phyloP scores from a whole-genome alignment of 805 yeast species.

The Barnettozyma sucrosica region DNA sequence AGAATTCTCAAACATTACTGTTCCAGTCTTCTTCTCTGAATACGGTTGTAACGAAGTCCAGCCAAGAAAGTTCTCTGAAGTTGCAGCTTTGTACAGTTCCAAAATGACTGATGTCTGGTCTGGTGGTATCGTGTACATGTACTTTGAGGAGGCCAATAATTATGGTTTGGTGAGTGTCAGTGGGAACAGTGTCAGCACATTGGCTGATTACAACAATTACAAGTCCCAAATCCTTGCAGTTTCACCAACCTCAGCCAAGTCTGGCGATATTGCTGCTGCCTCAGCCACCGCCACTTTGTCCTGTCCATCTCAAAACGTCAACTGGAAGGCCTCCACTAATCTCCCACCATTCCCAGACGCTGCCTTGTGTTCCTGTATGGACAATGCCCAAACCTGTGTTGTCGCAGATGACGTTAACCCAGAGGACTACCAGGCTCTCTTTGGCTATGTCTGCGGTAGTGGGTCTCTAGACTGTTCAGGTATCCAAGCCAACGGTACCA shows the following conservation, averaged over 20 bases:
- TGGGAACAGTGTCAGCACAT: conserved; percentile 45
- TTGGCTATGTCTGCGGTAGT: conserved; percentile 58
- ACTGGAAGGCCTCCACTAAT: conserved; percentile 63
- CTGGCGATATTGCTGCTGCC: conserved; percentile 34
- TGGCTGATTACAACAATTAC: conserved; percentile 59
- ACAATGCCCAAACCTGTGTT: conserved; percentile 52
- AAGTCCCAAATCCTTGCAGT: conserved; percentile 50
- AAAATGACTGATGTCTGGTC: conserved; percentile 84
- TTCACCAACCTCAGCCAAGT: conserved; percentile 45
- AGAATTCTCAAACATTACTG: conserved; percentile 57
- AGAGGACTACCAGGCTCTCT: conserved; percentile 56
- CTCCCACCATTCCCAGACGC: conserved; percentile 78
- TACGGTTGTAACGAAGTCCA: conserved; percentile 68
- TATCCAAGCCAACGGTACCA: conserved; percentile 54
- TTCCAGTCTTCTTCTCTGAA: conserved; percentile 77
- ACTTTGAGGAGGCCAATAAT: conserved; percentile 68
- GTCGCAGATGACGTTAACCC: conserved; percentile 46
- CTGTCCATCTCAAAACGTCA: conserved; percentile 52
- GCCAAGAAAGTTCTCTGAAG: conserved; percentile 73
- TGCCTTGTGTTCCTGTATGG: conserved; percentile 59
- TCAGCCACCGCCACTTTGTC: conserved; percentile 37
- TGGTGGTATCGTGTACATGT: conserved; percentile 87
- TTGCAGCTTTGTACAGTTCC: conserved; percentile 53
- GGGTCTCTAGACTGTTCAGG: conserved; percentile 51
- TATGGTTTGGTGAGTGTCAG: conserved; percentile 65